Conservation (phyloP, 1,284 basidiomycete species). For the Papiliotrema fonsecae region DNA sequence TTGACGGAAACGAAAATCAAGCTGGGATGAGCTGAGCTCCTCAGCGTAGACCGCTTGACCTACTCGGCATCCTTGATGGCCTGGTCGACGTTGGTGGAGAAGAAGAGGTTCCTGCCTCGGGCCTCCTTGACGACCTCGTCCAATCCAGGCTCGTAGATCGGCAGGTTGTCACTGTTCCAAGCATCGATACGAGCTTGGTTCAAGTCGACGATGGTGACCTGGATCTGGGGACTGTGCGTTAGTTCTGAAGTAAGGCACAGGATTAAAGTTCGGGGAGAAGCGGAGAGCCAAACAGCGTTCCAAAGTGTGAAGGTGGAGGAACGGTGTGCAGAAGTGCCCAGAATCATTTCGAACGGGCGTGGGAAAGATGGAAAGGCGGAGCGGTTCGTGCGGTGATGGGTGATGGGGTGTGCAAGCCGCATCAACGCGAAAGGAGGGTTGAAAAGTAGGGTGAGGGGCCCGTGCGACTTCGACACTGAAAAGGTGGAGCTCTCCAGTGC, state of each 20-base stretch:
- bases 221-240: slow-evolving; percentile 68
- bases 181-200: slow-evolving; percentile 92
- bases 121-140: slow-evolving; percentile 83
- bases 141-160: slow-evolving; percentile 96
- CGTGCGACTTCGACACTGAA: too few species aligned
- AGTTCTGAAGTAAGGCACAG: not conserved
- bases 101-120: slow-evolving; percentile 92
- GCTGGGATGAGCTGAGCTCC: slow-evolving; percentile 19
- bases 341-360: not conserved
- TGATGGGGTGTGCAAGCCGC: too few species aligned
- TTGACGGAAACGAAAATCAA: slow-evolving; percentile 63
- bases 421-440: too few species aligned
- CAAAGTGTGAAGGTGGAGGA: not conserved
- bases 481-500: too few species aligned
- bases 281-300: not conserved
- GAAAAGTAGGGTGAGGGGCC: too few species aligned
- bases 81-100: slow-evolving; percentile 91
- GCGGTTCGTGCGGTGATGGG: too few species aligned
- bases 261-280: not conserved
- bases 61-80: slow-evolving; percentile 84
- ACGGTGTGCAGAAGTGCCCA: not conserved
- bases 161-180: slow-evolving; percentile 69
- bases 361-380: not conserved
- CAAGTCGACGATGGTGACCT: slow-evolving; percentile 95
- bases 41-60: slow-evolving; percentile 12